Conservation (phyloP, 768 basidiomycete species). For the Punctularia strigosozonata region DNA sequence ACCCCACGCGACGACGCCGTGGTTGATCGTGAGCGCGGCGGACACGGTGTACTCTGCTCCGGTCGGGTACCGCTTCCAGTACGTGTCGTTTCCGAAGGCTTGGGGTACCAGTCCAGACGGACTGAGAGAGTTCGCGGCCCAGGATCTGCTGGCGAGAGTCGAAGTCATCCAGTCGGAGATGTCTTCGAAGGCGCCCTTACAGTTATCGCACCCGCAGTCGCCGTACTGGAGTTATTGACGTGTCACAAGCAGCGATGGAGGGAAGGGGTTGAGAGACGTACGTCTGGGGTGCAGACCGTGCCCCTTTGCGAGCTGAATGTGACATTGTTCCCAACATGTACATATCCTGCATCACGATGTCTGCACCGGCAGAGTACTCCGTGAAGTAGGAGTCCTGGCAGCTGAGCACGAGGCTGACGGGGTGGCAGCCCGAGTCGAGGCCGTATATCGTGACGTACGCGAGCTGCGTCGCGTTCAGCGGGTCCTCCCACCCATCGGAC, state of each 20-base stretch:
- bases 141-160: slow-evolving; percentile 42
- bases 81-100: slow-evolving; percentile 55
- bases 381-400: slow-evolving; percentile 53
- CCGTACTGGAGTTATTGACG: no score
- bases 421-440: slow-evolving; percentile 49
- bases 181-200: slow-evolving; percentile 56
- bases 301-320: slow-evolving; percentile 50
- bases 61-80: slow-evolving; percentile 52
- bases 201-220: slow-evolving; percentile 66
- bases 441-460: slow-evolving; percentile 35
- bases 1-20: slow-evolving; percentile 38
- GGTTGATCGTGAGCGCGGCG: slow-evolving; percentile 55
- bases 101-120: slow-evolving; percentile 77
- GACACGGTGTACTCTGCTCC: slow-evolving; percentile 61
- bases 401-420: slow-evolving; percentile 42
- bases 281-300: slow-evolving; percentile 48
- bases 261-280: no score
- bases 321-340: slow-evolving; percentile 45
- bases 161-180: slow-evolving; percentile 58
- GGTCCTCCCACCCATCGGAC: slow-evolving; percentile 46
- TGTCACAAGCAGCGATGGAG: no score
- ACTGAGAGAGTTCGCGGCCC: slow-evolving; percentile 58
- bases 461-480: slow-evolving; percentile 41
- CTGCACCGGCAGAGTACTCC: slow-evolving; percentile 47
- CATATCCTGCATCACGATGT: slow-evolving; percentile 61